Percentiles rank a stretch among this genome's conserved stretches.
Evolutionary conservation across 371 early-diverging fungal genomes (phyloP).

Genomic region (Dichotomocladium elegans): DNA sequence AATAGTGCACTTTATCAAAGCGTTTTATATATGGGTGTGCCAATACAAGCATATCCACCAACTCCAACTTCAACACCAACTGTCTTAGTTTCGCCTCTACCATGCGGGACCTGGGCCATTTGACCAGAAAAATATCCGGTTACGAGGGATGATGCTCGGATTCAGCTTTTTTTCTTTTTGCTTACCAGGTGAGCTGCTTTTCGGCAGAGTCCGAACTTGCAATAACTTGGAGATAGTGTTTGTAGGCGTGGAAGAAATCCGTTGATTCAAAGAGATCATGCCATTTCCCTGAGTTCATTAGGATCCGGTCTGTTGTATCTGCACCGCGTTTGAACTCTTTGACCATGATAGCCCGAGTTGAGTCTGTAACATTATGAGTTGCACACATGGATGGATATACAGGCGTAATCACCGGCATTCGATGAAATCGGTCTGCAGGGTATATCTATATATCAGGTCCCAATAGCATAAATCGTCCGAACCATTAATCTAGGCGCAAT

Average conservation of each 20-base stretch:
- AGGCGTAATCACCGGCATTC: constrained; percentile 99
- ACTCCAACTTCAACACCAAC: constrained; percentile 86
- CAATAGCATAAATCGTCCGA: no score
- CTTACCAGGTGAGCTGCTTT: constrained; percentile 66
- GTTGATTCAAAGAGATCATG: constrained; percentile 75
- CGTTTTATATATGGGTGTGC: constrained; percentile 94
- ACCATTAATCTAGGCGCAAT: no score
- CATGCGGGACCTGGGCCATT: constrained; percentile 63
- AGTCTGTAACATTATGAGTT: constrained; percentile 97
- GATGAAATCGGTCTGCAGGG: constrained; percentile 86
- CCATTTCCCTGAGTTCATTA: constrained; percentile 61
- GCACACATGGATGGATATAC: constrained; percentile 99
- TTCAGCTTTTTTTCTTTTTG: not conserved
- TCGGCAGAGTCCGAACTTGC: constrained; percentile 74
- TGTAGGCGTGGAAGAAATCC: constrained; percentile 91
- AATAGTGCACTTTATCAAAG: constrained; percentile 67
- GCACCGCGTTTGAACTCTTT: constrained; percentile 79
- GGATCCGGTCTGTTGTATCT: constrained; percentile 69
- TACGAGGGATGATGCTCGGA: not conserved
- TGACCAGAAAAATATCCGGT: no score
- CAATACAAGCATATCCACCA: constrained; percentile 68
- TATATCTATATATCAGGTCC: no score
- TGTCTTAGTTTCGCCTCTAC: constrained; percentile 95
- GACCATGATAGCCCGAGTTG: constrained; percentile 84
- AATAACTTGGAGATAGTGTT: constrained; percentile 90